Conservation (phyloP, 495 filamentous ascomycete genomes). For the Penicillium manginii region DNA sequence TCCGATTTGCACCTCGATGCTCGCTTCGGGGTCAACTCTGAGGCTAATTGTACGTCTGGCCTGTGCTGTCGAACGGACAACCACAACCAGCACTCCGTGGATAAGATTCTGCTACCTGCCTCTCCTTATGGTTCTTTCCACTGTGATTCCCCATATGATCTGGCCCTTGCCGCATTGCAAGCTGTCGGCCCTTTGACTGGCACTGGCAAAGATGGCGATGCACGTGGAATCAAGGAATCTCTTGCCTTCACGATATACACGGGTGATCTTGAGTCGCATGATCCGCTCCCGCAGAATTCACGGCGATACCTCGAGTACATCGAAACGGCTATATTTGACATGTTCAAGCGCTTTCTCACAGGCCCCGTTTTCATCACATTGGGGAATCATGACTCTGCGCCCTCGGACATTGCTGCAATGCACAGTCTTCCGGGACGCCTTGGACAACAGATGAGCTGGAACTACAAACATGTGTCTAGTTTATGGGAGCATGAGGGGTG, state of each 20-base stretch:
- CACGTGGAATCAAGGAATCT: constrained; percentile 29
- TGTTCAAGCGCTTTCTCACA: constrained; percentile 59
- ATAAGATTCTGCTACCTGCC: constrained; percentile 48
- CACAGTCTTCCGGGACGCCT: constrained; percentile 56
- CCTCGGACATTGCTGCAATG: constrained; percentile 53
- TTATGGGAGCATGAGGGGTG: constrained; percentile 57
- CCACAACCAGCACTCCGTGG: constrained; percentile 34
- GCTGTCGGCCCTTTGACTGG: constrained; percentile 61
- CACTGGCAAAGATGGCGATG: constrained; percentile 38
- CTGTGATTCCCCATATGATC: constrained; percentile 63
- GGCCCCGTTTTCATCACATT: constrained; percentile 58
- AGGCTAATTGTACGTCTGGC: constrained; percentile 57
- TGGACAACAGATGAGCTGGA: constrained; percentile 59
- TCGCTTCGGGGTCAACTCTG: constrained; percentile 55
- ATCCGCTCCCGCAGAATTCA: constrained; percentile 48
- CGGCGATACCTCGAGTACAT: constrained; percentile 53
- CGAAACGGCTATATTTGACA: constrained; percentile 52
- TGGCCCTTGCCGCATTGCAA: constrained; percentile 60
- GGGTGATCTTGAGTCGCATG: constrained; percentile 60
- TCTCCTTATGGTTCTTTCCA: constrained; percentile 56
- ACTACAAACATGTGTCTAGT: constrained; percentile 54
- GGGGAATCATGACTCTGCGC: constrained; percentile 61
- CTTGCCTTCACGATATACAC: constrained; percentile 59
- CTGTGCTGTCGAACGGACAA: constrained; percentile 59
- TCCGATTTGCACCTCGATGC: constrained; percentile 66